Base-by-base conservation (phyloP, 352 stramenopile species). In the Phytopythium litorale region DNA sequence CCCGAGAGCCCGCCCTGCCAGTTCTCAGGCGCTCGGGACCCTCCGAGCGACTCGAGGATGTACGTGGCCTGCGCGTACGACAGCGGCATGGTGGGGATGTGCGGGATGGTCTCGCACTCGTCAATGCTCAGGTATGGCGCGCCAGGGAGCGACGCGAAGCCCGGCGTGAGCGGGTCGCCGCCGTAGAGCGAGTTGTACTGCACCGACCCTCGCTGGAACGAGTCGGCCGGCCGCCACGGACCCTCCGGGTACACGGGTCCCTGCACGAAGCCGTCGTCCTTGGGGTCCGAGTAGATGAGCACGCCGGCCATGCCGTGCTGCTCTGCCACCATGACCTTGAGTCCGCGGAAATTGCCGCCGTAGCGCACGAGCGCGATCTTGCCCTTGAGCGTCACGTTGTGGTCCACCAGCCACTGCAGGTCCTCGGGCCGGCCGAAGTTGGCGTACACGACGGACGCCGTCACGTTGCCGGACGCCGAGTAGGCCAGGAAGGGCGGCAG, bases 341-440 rank as follows among this genome's bases (percentile, higher is more conserved):
- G 72, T 0, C 81, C 78, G 42, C 83, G 83, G 57, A 84, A 87
- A 59, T 80, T 82, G 45, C 63, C 56, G 42, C 88, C 88, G 58
- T 97, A 97, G 19, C 88, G 77, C 43, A 90, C 73, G 18, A 97
- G 62, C 30, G 92, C 89, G 57, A 97, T 92, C 60, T 83, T 92
- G 48, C 81, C 80, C 23, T 87, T 65, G 19, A 97, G 75, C 1
- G 71, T 70, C 45, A 97, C 73, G 13, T 73, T 72, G 42, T 71
- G 59, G 15, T 43, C 63, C 51, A 78, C 62, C 7, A 96, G 81
- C 53, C 63, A 84, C 28, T 89, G 63, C 62, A 94, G 94, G 69
- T 96, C 88, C 32, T 75, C 57, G 4, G 75, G 87, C 11, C 64
- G 69, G 8, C 85, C 89, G 54, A 90, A 91, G 72, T 97, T 96